phyloP scores from a whole-genome alignment of 2,329 filamentous ascomycete species.

The Sarocladiaceae sp. region DNA sequence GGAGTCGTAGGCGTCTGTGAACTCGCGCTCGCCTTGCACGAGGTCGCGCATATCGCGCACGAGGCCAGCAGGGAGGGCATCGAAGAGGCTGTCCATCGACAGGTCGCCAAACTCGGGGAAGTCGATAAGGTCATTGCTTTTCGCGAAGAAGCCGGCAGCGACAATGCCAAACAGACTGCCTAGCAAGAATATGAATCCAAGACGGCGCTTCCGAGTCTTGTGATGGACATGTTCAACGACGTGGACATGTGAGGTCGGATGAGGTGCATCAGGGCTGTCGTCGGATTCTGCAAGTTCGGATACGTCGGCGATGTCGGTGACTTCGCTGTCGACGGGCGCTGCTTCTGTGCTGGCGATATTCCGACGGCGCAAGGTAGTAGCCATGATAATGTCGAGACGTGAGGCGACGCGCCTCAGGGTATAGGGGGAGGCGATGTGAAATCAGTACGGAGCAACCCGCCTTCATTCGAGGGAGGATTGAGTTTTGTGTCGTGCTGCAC shows the following conservation, averaged over 20 bases:
- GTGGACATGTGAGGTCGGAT: slow-evolving; percentile 32
- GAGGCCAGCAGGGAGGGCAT: slow-evolving; percentile 82
- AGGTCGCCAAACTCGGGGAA: slow-evolving; percentile 66
- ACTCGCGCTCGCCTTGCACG: slow-evolving; percentile 79
- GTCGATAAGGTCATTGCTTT: slow-evolving; percentile 83
- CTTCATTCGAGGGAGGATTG: background rate
- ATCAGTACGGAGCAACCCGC: background rate
- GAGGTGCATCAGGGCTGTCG: slow-evolving; percentile 20
- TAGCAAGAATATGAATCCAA: slow-evolving; percentile 78
- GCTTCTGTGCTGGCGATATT: slow-evolving; percentile 17
- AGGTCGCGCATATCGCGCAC: slow-evolving; percentile 83
- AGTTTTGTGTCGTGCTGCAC: background rate
- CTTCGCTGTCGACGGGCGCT: slow-evolving; percentile 17
- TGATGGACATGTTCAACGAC: slow-evolving; percentile 36
- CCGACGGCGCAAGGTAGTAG: slow-evolving; percentile 29
- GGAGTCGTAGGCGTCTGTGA: slow-evolving; percentile 82
- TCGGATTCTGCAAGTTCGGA: slow-evolving; percentile 15
- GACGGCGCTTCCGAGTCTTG: slow-evolving; percentile 66
- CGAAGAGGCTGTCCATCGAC: slow-evolving; percentile 80
- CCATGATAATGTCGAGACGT: slow-evolving; percentile 19
- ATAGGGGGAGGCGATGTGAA: background rate
- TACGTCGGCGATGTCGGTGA: slow-evolving; percentile 10
- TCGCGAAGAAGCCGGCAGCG: slow-evolving; percentile 85
- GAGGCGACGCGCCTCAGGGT: background rate
- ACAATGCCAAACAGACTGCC: slow-evolving; percentile 88